Conservation (phyloP, 352 stramenopile species). For the Phytophthora parvispora region DNA sequence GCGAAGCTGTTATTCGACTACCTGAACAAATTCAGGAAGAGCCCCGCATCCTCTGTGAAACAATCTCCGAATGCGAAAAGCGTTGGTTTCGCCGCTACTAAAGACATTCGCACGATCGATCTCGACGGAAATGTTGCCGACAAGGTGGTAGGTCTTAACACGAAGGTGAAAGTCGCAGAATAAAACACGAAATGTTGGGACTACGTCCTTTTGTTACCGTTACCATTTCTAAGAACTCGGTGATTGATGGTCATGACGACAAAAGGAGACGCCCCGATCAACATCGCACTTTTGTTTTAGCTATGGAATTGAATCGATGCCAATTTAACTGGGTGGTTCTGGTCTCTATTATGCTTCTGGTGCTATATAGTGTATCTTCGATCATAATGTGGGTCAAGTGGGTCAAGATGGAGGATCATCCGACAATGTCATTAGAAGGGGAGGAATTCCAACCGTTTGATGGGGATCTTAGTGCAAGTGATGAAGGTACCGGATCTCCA, state of each 20-base stretch:
- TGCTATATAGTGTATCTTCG: conserved; percentile 35
- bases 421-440: conserved; percentile 1
- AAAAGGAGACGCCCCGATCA: too few species aligned
- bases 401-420: conserved; percentile 26
- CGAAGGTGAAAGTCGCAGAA: background rate
- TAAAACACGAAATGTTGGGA: too few species aligned
- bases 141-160: background rate
- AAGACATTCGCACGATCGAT: background rate
- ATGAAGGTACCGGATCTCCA: conserved; percentile 19
- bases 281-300: too few species aligned
- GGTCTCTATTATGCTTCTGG: conserved; percentile 21
- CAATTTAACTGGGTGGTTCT: conserved; percentile 6
- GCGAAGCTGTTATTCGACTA: background rate
- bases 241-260: too few species aligned
- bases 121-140: background rate
- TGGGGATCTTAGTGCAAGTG: background rate
- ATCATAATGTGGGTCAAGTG: conserved; percentile 44
- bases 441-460: background rate
- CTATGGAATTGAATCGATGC: background rate
- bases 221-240: too few species aligned
- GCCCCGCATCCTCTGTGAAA: background rate
- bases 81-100: too few species aligned
- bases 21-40: background rate
- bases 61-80: too few species aligned
- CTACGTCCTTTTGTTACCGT: too few species aligned